Base-by-base conservation (phyloP, 768 basidiomycete genomes). In the Pisolithus tinctorius region DNA sequence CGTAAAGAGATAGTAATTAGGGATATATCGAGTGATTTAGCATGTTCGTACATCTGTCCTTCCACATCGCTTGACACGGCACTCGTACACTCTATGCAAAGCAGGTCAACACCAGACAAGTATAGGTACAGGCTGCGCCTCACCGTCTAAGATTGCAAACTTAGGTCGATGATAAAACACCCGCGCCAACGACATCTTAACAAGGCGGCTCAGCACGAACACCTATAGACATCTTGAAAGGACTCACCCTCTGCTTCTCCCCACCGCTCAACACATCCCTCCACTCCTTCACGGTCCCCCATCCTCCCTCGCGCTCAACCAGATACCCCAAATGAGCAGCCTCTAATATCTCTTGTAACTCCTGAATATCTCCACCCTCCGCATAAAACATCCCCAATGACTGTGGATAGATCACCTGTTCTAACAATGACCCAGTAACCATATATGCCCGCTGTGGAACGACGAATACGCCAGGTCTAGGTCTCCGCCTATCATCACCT, bases 41-140 rank as follows among this genome's bases (percentile, higher is more conserved):
- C 86, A 56, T 90, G 83, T 64, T 94, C 88, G 71, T 97, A 98
- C 90, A 98, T 93, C 56, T 82, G 75, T 0, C 93, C 93, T 65
- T 98, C 94, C 20, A 97, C 93, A 63, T 98, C 95, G 55, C 88
- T 90, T 11, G 92, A 94, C 9, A 98, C 92, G 1, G 94, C 95
- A 50, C 88, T 91, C 6, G 94, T 97, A 67, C 93, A 96, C 63
- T 98, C 93, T 88, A 62, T 44, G 51, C 11, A 14, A 17, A 14
- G 4, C 47, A 58, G 55, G 46, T 44, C 14, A 41, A 34, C 4
- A 45, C 23, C 8, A 29, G n/a, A 6, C n/a, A 9, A 42, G 38
- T 14, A 4, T 31, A 29, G 2, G 30, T n/a, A 26, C 6, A 20
- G 43, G 10, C 9, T 20, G 48, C 8, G 10, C 69, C 84, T 51